Evolutionary conservation across 805 yeast genomes (phyloP).

Genomic region (Zygosaccharomyces pseudorouxii): DNA sequence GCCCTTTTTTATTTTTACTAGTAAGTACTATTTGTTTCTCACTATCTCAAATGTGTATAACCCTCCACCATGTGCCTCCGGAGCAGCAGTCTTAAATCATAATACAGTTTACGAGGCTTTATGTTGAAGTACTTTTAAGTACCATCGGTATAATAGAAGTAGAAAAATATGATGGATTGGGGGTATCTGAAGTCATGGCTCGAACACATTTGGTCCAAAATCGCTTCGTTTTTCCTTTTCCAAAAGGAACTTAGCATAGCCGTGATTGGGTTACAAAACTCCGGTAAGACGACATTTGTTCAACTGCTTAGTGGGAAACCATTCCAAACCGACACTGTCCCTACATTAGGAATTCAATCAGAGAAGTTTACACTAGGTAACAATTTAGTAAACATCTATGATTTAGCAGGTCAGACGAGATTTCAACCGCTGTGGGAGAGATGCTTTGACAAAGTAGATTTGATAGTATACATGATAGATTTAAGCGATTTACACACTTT

Average conservation of each 20-base stretch:
- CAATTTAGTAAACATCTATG: conserved; percentile 17
- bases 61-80: too few species aligned
- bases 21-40: background rate
- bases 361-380: conserved; percentile 16
- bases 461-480: conserved; percentile 22
- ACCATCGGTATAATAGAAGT: background rate
- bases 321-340: conserved; percentile 23
- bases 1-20: background rate
- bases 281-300: conserved; percentile 23
- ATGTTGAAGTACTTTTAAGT: background rate
- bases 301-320: conserved; percentile 15
- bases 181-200: conserved; percentile 12
- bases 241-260: conserved; percentile 21
- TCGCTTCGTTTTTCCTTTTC: conserved; percentile 16
- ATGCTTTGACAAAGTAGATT: conserved; percentile 21
- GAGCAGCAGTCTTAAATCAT: too few species aligned
- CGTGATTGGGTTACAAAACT: conserved; percentile 23
- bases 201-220: conserved; percentile 15
- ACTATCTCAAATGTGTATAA: background rate
- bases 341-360: conserved; percentile 21
- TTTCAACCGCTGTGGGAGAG: conserved; percentile 24
- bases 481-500: conserved; percentile 20
- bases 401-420: conserved; percentile 23
- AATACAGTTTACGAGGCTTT: background rate
- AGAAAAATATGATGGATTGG: conserved; percentile 9